Conservation (phyloP, 1,284 basidiomycete species). For the Termitomyces sp. region DNA sequence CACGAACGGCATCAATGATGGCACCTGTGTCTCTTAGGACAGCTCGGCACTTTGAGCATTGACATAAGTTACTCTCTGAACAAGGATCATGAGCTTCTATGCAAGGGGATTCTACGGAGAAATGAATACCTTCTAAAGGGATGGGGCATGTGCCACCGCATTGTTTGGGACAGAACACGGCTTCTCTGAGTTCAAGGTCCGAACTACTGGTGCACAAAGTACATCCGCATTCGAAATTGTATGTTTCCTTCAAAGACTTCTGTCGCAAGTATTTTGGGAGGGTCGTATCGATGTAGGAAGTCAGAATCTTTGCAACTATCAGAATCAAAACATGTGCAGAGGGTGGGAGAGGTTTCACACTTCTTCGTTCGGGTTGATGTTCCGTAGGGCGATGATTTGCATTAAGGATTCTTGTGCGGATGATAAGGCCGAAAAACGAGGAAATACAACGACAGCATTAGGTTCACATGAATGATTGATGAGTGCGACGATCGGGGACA, state of each 20-base stretch:
- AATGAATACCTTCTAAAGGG: constrained; percentile 48
- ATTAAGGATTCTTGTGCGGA: constrained; percentile 53
- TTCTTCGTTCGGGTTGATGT: constrained; percentile 67
- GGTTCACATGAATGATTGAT: constrained; percentile 91
- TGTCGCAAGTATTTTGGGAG: constrained; percentile 58
- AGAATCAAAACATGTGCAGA: constrained; percentile 1
- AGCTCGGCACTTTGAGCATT: constrained; percentile 58
- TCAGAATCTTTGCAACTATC: constrained; percentile 42
- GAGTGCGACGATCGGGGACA: constrained; percentile 76
- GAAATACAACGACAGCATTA: constrained; percentile 89
- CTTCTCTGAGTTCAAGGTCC: constrained; percentile 62
- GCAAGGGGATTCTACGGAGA: background rate
- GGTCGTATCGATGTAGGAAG: constrained; percentile 84
- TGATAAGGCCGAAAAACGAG: constrained; percentile 37
- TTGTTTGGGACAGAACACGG: constrained; percentile 58
- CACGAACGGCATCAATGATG: constrained; percentile 53
- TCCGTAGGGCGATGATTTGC: constrained; percentile 65
- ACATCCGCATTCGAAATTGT: constrained; percentile 80
- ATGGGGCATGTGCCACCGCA: constrained; percentile 59
- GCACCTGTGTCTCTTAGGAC: constrained; percentile 44
- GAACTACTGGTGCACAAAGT: constrained; percentile 40
- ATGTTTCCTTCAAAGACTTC: constrained; percentile 61
- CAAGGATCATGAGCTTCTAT: background rate
- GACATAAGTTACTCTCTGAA: constrained; percentile 39
- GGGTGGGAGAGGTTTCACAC: constrained; percentile 33